phyloP scores from a whole-genome alignment of 169 alveolate genomes.

The Plasmodium falciparum region DNA sequence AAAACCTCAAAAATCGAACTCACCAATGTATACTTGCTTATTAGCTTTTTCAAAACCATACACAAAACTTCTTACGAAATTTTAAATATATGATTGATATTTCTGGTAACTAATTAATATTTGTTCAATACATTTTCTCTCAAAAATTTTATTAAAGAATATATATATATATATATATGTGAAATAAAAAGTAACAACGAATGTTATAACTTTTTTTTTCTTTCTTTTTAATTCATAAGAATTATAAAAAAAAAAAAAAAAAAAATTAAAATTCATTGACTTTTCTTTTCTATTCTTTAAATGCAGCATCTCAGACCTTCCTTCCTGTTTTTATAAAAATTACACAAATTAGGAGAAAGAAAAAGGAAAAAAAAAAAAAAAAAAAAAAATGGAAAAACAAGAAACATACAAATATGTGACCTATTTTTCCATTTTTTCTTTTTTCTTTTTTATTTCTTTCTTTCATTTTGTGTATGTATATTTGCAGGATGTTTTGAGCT shows the following conservation, averaged over 20 bases:
- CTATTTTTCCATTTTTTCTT: slow-evolving; percentile 5
- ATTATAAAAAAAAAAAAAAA: not conserved
- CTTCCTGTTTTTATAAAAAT: slow-evolving; percentile 75
- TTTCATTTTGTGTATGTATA: slow-evolving; percentile 71
- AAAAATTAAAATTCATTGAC: slow-evolving; percentile 14
- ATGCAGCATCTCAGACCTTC: slow-evolving; percentile 80
- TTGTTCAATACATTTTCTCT: slow-evolving; percentile 73
- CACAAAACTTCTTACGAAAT: not conserved
- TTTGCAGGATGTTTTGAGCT: slow-evolving; percentile 79
- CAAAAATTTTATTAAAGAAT: slow-evolving; percentile 65
- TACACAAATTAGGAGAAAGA: slow-evolving; percentile 45
- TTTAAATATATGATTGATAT: slow-evolving; percentile 34
- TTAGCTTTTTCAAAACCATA: slow-evolving; percentile 77
- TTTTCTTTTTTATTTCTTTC: not conserved
- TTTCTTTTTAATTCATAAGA: too few relatives aligned
- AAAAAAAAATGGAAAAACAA: not conserved
- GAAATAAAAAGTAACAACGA: too few relatives aligned
- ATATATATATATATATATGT: not conserved
- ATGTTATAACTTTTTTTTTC: too few relatives aligned
- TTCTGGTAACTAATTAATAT: slow-evolving; percentile 78
- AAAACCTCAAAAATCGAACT: slow-evolving; percentile 79
- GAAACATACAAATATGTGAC: not conserved
- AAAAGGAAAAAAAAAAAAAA: slow-evolving; percentile 4
- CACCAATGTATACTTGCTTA: slow-evolving; percentile 78
- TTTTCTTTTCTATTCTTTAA: slow-evolving; percentile 37